These are phyloP conservation scores for Leccinellum luteum DNA, from an alignment of 768 basidiomycete species.

Conservation along the genomic window DNA sequence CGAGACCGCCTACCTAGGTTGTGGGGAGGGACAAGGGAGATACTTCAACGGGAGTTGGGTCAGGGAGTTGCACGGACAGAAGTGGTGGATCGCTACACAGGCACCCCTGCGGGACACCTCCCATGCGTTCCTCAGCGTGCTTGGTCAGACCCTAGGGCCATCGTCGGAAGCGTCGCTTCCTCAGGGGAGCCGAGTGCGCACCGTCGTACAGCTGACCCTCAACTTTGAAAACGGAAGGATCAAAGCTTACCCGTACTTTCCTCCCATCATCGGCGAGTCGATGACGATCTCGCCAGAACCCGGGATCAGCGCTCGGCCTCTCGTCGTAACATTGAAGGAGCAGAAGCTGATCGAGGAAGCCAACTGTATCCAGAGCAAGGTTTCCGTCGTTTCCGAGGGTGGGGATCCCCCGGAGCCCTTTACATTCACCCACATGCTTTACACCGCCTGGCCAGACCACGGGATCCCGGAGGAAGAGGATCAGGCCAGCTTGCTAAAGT, in stretches of 20 bases:
- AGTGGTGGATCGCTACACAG: constrained; percentile 85
- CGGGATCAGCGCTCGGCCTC: constrained; percentile 38
- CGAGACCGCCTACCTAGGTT: constrained; percentile 12
- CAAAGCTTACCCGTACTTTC: constrained; percentile 82
- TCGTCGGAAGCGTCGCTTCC: constrained; percentile 31
- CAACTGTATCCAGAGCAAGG: constrained; percentile 57
- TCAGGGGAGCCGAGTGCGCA: constrained; percentile 52
- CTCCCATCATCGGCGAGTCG: constrained; percentile 53
- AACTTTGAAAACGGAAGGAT: constrained; percentile 64
- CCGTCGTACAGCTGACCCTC: constrained; percentile 80
- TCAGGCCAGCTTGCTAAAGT: constrained; percentile 55
- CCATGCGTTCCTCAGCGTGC: constrained; percentile 73
- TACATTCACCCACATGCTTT: constrained; percentile 70
- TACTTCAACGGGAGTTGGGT: constrained; percentile 90
- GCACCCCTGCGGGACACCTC: constrained; percentile 70
- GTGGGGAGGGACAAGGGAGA: constrained; percentile 35
- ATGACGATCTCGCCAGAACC: constrained; percentile 45
- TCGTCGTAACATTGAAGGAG: constrained; percentile 58
- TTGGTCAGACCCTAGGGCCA: constrained; percentile 46
- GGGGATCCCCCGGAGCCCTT: constrained; percentile 33
- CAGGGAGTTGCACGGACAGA: constrained; percentile 65
- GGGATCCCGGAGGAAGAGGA: constrained; percentile 70
- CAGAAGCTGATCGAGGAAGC: constrained; percentile 49
- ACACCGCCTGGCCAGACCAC: constrained; percentile 80
- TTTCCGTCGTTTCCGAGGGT: constrained; percentile 48